Percentiles rank a stretch among this genome's conserved stretches.
Evolutionary conservation across 306 rosid species (phyloP).

Genomic region (Ormosia emarginata): DNA sequence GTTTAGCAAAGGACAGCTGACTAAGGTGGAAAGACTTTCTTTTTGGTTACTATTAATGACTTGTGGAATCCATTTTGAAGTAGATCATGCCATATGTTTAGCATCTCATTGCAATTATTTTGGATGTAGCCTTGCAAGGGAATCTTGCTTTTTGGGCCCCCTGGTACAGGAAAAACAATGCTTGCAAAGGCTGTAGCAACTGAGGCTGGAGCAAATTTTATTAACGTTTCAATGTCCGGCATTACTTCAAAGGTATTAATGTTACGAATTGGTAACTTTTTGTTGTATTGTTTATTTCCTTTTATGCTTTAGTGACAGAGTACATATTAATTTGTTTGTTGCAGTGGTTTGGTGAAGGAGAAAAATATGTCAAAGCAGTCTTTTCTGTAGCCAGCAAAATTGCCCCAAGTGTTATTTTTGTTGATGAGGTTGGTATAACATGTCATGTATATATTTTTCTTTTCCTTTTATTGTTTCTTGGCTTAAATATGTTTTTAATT

Average conservation of each 20-base stretch:
- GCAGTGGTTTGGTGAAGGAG: conserved; percentile 99
- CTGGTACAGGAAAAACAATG: conserved; percentile 98
- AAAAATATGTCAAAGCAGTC: conserved; percentile 92
- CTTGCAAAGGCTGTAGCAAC: conserved; percentile 99
- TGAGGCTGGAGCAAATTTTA: conserved; percentile 97
- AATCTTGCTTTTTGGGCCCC: conserved; percentile 93
- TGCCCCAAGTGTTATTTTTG: conserved; percentile 93
- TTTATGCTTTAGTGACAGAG: conserved; percentile 5
- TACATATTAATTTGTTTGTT: conserved; percentile 1
- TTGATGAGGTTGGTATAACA: conserved; percentile 75
- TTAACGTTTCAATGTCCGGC: conserved; percentile 95
- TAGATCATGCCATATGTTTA: not conserved
- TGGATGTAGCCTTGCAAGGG: conserved; percentile 89
- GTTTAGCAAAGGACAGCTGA: conserved; percentile 84
- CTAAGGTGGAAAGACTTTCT: conserved; percentile 53
- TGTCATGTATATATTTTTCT: not conserved
- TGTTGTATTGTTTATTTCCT: not conserved
- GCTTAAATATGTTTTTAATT: not conserved
- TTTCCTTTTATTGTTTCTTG: not conserved
- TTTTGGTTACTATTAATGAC: not conserved
- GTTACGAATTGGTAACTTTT: not conserved
- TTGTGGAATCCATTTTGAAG: not conserved
- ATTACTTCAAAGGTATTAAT: conserved; percentile 81
- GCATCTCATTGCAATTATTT: conserved; percentile 10
- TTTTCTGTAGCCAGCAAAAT: conserved; percentile 96